These are phyloP conservation scores for Boletus bicolor DNA, from an alignment of 768 basidiomycete species.

Conservation along the genomic window DNA sequence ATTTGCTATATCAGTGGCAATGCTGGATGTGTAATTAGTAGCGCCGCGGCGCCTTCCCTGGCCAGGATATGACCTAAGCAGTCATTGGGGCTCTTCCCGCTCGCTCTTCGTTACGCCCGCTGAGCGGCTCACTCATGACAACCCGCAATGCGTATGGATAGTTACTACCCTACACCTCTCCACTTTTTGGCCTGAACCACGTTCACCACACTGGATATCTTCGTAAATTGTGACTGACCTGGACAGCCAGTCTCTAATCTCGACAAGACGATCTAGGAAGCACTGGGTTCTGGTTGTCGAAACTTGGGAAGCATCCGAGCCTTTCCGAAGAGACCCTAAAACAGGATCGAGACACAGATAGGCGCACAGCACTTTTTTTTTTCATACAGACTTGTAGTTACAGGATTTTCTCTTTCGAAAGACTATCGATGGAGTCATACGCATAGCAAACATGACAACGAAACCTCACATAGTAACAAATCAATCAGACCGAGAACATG, in stretches of 20 bases:
- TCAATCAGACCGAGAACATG: neutral
- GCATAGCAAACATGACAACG: neutral
- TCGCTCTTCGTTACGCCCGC: too few relatives aligned
- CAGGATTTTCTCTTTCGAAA: neutral
- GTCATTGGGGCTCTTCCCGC: too few relatives aligned
- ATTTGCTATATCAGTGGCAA: neutral
- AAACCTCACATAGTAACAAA: neutral
- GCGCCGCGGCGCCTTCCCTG: too few relatives aligned
- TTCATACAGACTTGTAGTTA: neutral
- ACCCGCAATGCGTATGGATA: too few relatives aligned
- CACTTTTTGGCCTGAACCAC: too few relatives aligned
- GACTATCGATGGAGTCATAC: neutral
- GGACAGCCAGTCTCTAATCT: too few relatives aligned
- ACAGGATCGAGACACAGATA: too few relatives aligned
- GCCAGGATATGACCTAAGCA: too few relatives aligned
- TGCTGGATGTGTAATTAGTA: neutral
- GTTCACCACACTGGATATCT: too few relatives aligned
- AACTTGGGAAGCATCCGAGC: neutral
- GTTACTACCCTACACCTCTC: too few relatives aligned
- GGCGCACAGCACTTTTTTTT: neutral
- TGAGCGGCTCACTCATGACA: too few relatives aligned
- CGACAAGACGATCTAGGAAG: neutral
- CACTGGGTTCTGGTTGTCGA: neutral
- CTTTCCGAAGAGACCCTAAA: neutral
- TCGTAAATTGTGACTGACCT: too few relatives aligned